These are phyloP conservation scores for Hypseocharis bilobata DNA, from an alignment of 441 rosid genomes.

Conservation along the genomic window DNA sequence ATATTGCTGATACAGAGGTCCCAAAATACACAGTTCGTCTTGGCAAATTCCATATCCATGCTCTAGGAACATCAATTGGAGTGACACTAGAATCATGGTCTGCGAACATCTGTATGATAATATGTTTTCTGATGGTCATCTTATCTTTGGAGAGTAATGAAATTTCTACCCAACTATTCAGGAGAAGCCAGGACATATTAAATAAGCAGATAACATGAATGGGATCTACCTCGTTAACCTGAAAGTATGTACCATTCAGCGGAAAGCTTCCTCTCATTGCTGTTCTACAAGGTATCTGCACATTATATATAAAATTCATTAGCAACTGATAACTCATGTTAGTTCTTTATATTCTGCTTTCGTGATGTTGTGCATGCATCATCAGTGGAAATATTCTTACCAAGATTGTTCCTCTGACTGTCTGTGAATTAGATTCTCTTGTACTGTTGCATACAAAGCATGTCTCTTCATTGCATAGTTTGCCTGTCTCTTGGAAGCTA, in stretches of 20 bases:
- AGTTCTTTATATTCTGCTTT: constrained; percentile 11
- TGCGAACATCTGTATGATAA: constrained; percentile 67
- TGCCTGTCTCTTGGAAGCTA: constrained; percentile 29
- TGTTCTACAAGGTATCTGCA: constrained; percentile 90
- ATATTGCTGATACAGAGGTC: constrained; percentile 79
- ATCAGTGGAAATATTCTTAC: constrained; percentile 25
- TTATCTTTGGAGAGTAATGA: constrained; percentile 2
- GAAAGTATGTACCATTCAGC: constrained; percentile 88
- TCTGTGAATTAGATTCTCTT: constrained; percentile 46
- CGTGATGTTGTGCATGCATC: constrained; percentile 7
- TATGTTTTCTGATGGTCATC: constrained; percentile 18
- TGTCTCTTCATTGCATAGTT: constrained; percentile 32
- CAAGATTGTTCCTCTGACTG: constrained; percentile 51
- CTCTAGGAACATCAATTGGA: constrained; percentile 75
- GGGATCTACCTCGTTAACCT: constrained; percentile 71
- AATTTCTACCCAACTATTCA: background rate
- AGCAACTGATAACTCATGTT: constrained; percentile 14
- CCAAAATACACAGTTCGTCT: constrained; percentile 84
- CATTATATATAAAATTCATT: constrained; percentile 23
- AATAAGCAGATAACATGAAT: constrained; percentile 11
- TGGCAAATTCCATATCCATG: constrained; percentile 72
- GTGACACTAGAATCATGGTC: constrained; percentile 73
- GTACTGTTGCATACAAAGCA: constrained; percentile 43
- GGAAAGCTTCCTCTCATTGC: constrained; percentile 98
- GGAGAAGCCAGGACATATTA: background rate